A percentile compares a stretch with the other conserved stretches of the same genome.
phyloP scores from a whole-genome alignment of 2,329 filamentous ascomycete genomes.

The Venturiaceae sp. region DNA sequence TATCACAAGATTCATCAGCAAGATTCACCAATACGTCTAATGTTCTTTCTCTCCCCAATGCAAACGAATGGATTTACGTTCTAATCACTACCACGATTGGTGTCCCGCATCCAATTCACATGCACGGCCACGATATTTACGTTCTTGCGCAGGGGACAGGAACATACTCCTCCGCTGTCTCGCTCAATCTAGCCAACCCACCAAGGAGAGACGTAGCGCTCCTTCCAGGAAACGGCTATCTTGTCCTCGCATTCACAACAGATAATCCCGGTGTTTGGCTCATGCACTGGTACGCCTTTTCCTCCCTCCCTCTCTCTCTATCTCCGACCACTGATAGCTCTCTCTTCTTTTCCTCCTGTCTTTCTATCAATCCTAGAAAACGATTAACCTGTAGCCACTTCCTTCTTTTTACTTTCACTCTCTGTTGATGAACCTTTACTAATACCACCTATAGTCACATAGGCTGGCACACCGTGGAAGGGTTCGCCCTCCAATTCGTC shows the following conservation, averaged over 20 bases:
- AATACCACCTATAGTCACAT: not conserved
- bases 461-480: not conserved
- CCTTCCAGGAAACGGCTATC: conserved; percentile 2
- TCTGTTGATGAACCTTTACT: no score
- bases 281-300: not conserved
- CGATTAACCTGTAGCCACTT: no score
- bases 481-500: not conserved
- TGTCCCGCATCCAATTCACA: conserved; percentile 8
- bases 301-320: no score
- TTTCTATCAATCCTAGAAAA: no score
- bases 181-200: conserved; percentile 6
- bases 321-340: no score
- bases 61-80: conserved; percentile 6
- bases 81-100: not conserved
- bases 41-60: conserved; percentile 12
- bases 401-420: no score
- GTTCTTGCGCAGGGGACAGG: conserved; percentile 5
- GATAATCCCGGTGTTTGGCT: conserved; percentile 9
- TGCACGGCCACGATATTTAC: conserved; percentile 11
- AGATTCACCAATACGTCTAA: conserved; percentile 21
- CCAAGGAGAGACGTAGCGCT: conserved; percentile 5
- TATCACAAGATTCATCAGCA: not conserved
- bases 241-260: conserved; percentile 6
- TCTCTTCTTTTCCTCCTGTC: no score
- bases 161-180: not conserved